Base-by-base conservation (phyloP, 306 rosid genomes). In the Sicyos baderoa region DNA sequence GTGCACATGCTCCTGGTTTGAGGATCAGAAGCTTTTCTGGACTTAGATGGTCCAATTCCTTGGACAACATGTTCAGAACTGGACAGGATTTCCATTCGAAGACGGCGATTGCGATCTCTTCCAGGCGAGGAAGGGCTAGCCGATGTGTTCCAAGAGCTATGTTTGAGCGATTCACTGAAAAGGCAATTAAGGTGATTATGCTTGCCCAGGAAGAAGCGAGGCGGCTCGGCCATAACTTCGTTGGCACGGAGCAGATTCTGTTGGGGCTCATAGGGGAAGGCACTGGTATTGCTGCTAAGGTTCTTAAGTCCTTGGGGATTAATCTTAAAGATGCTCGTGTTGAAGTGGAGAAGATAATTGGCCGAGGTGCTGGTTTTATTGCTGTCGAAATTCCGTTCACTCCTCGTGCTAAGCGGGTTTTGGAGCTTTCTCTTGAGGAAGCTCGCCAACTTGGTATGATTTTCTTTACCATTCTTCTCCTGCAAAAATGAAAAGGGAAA, bases 121-220 rank as follows among this genome's bases (percentile, higher is more conserved):
- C 86, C 13, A 71, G 81, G 47, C 73, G 85, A 51, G 74, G 60
- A 69, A 90, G 63, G 83, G 87, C 91, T 59, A 83, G 86, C 57
- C 81, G 94, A 77, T 64, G 86, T 61, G 83, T 78, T 15, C 91
- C 96, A 27, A 90, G 72, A 74, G 99, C 99, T 50, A 93, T 93
- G 99, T 93, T 93, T 64, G 99, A 93, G 86, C 94, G 99, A 48
- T 93, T 90, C 80, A 93, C 99, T 0, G 99, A 90, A 79, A 93
- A 93, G 67, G 97, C 99, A 45, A 93, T 93, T 72, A 90, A 90
- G 77, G 99, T 90, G 25, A 93, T 93, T 50, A 90, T 93, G 99
- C 90, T 93, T 12, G 99, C 99, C 19, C 97, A 93, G 76, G 99
- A 93, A 84, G 99, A 93, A 85, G 96, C 99, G 62, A 89, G 96